These are phyloP conservation scores for Bipolaris zeicola DNA, from an alignment of 2,329 filamentous ascomycete species.

Conservation along the genomic window DNA sequence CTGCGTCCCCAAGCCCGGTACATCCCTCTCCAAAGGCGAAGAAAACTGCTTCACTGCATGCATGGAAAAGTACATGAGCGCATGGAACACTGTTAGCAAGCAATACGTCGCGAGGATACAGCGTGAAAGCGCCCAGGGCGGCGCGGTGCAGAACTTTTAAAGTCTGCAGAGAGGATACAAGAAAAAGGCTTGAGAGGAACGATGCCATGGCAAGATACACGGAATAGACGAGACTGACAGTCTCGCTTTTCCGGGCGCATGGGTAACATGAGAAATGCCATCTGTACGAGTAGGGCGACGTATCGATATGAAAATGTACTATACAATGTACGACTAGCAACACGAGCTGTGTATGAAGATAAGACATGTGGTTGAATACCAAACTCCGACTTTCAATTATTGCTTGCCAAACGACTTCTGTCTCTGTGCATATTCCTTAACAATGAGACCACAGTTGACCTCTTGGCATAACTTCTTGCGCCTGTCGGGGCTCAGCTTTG, in stretches of 20 bases:
- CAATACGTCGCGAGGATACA: constrained; percentile 58
- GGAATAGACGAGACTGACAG: not conserved
- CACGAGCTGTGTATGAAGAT: constrained; percentile 5
- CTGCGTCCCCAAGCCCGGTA: constrained; percentile 59
- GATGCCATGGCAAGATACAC: not conserved
- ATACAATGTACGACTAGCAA: constrained; percentile 31
- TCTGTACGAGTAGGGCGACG: constrained; percentile 8
- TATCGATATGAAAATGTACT: constrained; percentile 24
- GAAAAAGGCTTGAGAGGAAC: not conserved
- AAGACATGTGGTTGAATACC: constrained; percentile 6
- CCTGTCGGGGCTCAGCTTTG: constrained; percentile 73
- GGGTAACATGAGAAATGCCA: not conserved
- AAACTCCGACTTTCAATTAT: constrained; percentile 14
- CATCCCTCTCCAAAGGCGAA: constrained; percentile 57
- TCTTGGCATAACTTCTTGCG: constrained; percentile 84
- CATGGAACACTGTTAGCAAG: constrained; percentile 59
- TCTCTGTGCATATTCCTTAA: constrained; percentile 75
- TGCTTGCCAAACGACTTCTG: constrained; percentile 55
- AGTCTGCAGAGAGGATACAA: not conserved
- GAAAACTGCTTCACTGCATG: constrained; percentile 57
- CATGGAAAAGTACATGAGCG: constrained; percentile 63
- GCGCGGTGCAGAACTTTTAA: constrained; percentile 15
- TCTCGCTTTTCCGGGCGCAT: not conserved
- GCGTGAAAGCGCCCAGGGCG: constrained; percentile 38
- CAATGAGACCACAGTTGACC: constrained; percentile 78